Evolutionary conservation across 257 asterid genomes (phyloP), one percentile per base, ranked within the genome.

Genomic region (Jacaranda copaia): DNA sequence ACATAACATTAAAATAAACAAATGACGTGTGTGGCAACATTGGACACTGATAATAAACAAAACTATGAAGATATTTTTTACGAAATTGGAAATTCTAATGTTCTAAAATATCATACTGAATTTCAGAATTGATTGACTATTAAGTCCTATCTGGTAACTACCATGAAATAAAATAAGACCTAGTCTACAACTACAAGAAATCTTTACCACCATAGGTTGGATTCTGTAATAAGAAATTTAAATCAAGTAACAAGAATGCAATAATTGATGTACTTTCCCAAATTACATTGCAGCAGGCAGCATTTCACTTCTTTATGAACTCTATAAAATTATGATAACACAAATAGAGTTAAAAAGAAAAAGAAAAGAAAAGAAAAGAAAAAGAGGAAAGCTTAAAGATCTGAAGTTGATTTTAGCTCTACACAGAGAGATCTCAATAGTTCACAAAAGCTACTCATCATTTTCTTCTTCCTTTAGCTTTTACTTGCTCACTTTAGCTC

Each of bases 361-460:
- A 77, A 75, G 16, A 10, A 10, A 48, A 72, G 46, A 67, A 72
- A 16, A n/a, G n/a, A 52, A 80, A 63, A 73, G 76, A 35, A 20
- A 19, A 20, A 57, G 35, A 58, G 45, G 68, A 36, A 48, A 20
- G 59, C 39, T 42, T 46, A 78, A 81, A 81, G 88, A 81, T 84
- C 88, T 84, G 82, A 67, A 84, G 80, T 78, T 78, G 80, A 79
- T 78, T 84, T 78, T 75, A 75, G 85, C 78, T 81, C 83, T 66
- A 67, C 70, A 63, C 49, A 65, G 72, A 49, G 81, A 84, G 88
- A 84, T 78, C 84, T 78, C 85, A 81, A 78, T 63, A 77, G 83
- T 77, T 83, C 82, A 84, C 81, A 80, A 86, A 84, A 85, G 88
- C 87, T 83, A 82, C 87, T 85, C 83, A 83, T 85, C 82, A 78